Percentiles rank a stretch among this genome's conserved stretches.
Evolutionary conservation across 2,329 filamentous ascomycete species (phyloP).

Genomic region (Endoconidiophora polonica): DNA sequence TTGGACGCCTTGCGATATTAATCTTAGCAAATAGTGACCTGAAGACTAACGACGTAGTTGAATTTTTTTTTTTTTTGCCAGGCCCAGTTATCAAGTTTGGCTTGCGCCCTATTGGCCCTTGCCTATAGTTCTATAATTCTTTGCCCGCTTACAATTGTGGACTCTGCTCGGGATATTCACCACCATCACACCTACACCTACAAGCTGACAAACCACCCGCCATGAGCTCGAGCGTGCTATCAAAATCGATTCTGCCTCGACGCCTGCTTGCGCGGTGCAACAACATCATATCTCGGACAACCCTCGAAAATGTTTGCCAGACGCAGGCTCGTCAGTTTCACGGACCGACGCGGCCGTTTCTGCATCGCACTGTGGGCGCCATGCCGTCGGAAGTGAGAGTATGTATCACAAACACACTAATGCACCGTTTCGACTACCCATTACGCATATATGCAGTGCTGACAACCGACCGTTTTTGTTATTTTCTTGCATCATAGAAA

Average conservation of each 20-base stretch:
- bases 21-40: neutral
- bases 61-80: neutral
- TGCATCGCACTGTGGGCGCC: conserved; percentile 3
- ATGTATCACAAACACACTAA: conserved; percentile 6
- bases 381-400: neutral
- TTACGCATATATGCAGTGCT: neutral
- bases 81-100: neutral
- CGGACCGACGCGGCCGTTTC: conserved; percentile 5
- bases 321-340: conserved; percentile 20
- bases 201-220: conserved; percentile 14
- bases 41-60: neutral
- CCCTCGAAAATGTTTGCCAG: conserved; percentile 24
- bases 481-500: conserved; percentile 19
- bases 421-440: neutral
- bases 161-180: conserved; percentile 1
- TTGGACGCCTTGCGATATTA: neutral
- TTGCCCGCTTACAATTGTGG: neutral
- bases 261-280: conserved; percentile 27
- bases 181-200: neutral
- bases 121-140: neutral
- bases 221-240: conserved; percentile 33
- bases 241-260: conserved; percentile 29
- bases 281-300: conserved; percentile 25
- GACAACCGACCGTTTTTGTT: neutral
- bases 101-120: neutral